Base-by-base conservation (phyloP, 257 asterid genomes). In the Pogostemon cablin region DNA sequence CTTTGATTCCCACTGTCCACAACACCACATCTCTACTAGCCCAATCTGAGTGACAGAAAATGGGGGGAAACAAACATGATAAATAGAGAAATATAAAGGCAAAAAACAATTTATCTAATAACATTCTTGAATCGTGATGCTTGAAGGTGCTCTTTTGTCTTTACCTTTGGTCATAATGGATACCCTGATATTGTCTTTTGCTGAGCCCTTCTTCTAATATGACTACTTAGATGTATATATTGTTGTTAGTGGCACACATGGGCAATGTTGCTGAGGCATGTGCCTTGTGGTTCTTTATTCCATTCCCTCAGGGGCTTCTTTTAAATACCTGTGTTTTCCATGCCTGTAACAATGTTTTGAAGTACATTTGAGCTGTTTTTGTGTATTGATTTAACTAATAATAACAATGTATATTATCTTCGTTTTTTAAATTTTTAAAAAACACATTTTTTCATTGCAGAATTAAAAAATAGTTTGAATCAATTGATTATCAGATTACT, bases 101-200 rank as follows among this genome's bases (percentile, higher is more conserved):
- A 50, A 9, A 34, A 50, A 17, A 41, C 6, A 35, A 37, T 17
- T n/a, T 50, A 50, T 50, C 6, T 37, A 25, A 10, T 54, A 78
- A 17, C 38, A 55, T 3, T 8, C 15, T 0, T 37, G 4, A 9
- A 17, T 57, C 37, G 12, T 1, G 48, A 17, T 32, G 52, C 55
- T 58, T 41, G 43, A 68, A 73, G 59, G 52, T 25, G 20, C 5
- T 35, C 3, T 1, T 65, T n/a, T 9, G 5, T 35, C 3, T 1
- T 65, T n/a, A n/a, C 68, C 58, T 59, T 66, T 42, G 10, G 6
- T 8, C 55, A 2, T 6, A 72, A 42, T 46, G 63, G 78, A 69
- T 12, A 39, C 65, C 32, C 11, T 38, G 4, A 43, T 15, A 3
- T 47, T 37, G 41, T 12, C 54, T 62, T 76, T 15, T 42, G 62